Percentiles rank a stretch among this genome's conserved stretches.
phyloP scores from a whole-genome alignment of 139 green algal genomes.

The Chlamydomonas asymmetrica region DNA sequence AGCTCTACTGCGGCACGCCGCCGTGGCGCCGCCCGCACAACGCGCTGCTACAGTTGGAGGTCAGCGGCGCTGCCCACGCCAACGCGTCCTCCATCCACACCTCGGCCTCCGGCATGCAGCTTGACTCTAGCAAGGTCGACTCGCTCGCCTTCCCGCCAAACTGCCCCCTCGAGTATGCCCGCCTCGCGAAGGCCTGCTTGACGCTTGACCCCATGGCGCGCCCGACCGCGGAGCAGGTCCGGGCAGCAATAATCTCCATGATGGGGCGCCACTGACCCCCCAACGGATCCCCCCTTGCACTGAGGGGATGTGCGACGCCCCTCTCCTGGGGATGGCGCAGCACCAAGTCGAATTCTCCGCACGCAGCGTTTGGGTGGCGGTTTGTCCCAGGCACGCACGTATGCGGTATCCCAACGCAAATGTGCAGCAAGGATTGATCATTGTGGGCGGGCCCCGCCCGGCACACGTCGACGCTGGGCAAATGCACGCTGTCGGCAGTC shows the following conservation, averaged over 20 bases:
- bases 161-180: constrained; percentile 6
- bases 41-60: neutral
- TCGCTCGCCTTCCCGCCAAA: neutral
- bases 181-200: constrained; percentile 6
- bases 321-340: too few species aligned
- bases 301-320: too few species aligned
- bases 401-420: too few species aligned
- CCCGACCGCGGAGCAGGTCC: neutral
- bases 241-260: neutral
- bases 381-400: too few species aligned
- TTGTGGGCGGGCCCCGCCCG: too few species aligned
- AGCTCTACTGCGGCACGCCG: constrained; percentile 27
- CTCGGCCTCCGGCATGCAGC: neutral
- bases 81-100: neutral
- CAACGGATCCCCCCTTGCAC: too few species aligned
- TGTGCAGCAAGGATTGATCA: too few species aligned
- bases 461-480: too few species aligned
- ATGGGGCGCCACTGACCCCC: constrained; percentile 1
- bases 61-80: neutral
- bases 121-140: neutral
- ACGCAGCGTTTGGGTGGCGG: too few species aligned
- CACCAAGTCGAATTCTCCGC: too few species aligned
- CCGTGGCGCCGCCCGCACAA: constrained; percentile 22
- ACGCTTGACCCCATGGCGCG: neutral
- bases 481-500: too few species aligned